Conservation (phyloP, 352 stramenopile genomes). For the Phytopythium mirpurense region DNA sequence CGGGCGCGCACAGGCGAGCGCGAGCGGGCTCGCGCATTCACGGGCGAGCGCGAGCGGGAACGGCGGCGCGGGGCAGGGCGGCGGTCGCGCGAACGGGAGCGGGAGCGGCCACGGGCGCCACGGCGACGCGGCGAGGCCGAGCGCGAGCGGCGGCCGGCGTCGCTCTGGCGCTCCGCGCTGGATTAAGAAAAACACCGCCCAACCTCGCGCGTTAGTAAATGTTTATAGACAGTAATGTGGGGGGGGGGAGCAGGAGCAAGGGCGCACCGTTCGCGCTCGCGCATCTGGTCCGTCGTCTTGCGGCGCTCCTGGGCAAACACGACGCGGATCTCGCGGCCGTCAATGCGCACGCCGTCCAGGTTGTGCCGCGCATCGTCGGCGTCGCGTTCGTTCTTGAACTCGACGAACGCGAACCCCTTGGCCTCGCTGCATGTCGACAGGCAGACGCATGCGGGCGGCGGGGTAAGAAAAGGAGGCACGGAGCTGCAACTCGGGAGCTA, state of each 20-base stretch:
- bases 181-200: not conserved
- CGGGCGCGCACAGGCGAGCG: conserved; percentile 25
- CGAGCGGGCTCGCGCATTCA: conserved; percentile 15
- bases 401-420: conserved; percentile 96
- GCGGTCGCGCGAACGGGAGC: conserved; percentile 11
- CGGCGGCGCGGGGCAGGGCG: conserved; percentile 14
- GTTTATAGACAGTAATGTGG: not conserved
- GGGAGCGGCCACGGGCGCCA: conserved; percentile 9
- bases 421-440: conserved; percentile 43
- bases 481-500: not conserved
- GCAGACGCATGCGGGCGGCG: not conserved
- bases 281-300: conserved; percentile 95
- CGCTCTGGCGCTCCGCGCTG: not conserved
- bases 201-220: too few relatives aligned
- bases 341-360: conserved; percentile 89
- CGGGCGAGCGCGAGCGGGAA: conserved; percentile 47
- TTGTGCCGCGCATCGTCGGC: conserved; percentile 88
- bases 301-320: conserved; percentile 96
- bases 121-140: conserved; percentile 5
- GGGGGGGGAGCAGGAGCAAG: not conserved
- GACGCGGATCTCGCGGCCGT: conserved; percentile 91
- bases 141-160: conserved; percentile 2
- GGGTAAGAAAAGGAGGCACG: too few relatives aligned
- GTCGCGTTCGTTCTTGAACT: conserved; percentile 91
- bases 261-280: conserved; percentile 69